phyloP scores from a whole-genome alignment of 2,329 filamentous ascomycete species.

The Domatiomyces globalis region DNA sequence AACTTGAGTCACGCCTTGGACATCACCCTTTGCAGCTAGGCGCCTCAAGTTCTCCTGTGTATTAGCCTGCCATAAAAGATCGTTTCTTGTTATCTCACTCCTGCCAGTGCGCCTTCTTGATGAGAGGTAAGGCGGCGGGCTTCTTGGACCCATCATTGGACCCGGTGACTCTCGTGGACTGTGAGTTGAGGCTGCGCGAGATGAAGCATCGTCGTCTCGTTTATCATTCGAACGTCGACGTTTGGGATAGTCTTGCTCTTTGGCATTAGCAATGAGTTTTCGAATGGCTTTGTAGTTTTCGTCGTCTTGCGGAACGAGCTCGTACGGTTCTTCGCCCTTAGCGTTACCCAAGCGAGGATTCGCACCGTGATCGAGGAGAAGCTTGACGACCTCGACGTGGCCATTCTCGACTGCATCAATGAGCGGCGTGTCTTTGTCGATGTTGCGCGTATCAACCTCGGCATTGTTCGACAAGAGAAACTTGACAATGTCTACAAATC shows the following conservation, averaged over 20 bases:
- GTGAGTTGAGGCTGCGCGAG: slow-evolving; percentile 30
- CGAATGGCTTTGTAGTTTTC: slow-evolving; percentile 73
- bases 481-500: slow-evolving; percentile 72
- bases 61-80: slow-evolving; percentile 37
- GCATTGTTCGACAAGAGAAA: slow-evolving; percentile 75
- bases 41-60: slow-evolving; percentile 36
- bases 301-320: slow-evolving; percentile 59
- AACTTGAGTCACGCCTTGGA: slow-evolving; percentile 35
- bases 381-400: slow-evolving; percentile 72
- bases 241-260: slow-evolving; percentile 37
- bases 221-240: slow-evolving; percentile 32
- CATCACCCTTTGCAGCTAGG: slow-evolving; percentile 37
- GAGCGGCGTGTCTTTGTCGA: slow-evolving; percentile 79
- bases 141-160: slow-evolving; percentile 26
- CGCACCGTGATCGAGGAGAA: slow-evolving; percentile 72
- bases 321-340: slow-evolving; percentile 82
- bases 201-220: slow-evolving; percentile 26
- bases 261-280: slow-evolving; percentile 50
- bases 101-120: slow-evolving; percentile 33
- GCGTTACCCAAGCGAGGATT: slow-evolving; percentile 84
- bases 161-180: slow-evolving; percentile 32
- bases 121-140: slow-evolving; percentile 25
- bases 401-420: slow-evolving; percentile 95
- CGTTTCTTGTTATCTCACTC: slow-evolving; percentile 37
- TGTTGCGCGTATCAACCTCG: slow-evolving; percentile 63